Evolutionary conservation across 2,329 filamentous ascomycete genomes (phyloP).

Genomic region (Colletotrichum plurivorum): DNA sequence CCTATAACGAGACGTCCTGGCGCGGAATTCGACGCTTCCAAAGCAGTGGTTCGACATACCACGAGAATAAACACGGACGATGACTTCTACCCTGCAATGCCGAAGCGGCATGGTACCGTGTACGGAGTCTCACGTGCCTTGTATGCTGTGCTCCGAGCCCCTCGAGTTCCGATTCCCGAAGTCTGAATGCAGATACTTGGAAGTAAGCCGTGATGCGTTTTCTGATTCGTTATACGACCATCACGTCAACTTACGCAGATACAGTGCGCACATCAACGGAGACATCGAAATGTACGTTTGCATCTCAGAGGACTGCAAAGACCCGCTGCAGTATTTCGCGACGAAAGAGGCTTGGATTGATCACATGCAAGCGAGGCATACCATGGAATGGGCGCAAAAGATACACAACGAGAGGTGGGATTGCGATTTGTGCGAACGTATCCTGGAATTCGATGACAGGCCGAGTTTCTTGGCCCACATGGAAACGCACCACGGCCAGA

Average conservation of each 20-base stretch:
- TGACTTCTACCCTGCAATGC: too few relatives aligned
- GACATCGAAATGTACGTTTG: background rate
- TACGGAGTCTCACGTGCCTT: too few relatives aligned
- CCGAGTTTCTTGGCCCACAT: background rate
- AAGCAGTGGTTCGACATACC: too few relatives aligned
- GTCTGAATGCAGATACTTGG: too few relatives aligned
- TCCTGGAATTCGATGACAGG: background rate
- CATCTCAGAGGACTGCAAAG: background rate
- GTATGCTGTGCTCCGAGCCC: too few relatives aligned
- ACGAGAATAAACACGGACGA: too few relatives aligned
- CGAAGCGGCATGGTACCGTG: too few relatives aligned
- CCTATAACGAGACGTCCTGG: too few relatives aligned
- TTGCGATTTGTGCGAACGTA: background rate
- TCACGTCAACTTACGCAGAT: background rate
- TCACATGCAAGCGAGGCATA: background rate
- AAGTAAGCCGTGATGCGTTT: too few relatives aligned
- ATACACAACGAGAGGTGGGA: background rate
- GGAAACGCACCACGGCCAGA: background rate
- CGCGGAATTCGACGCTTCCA: too few relatives aligned
- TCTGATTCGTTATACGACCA: too few relatives aligned
- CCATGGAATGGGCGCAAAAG: background rate
- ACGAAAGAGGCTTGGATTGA: background rate
- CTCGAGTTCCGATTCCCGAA: too few relatives aligned
- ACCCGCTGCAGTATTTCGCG: background rate
- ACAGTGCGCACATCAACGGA: background rate